Percentiles rank a stretch among this genome's conserved stretches.
phyloP scores from a whole-genome alignment of 352 stramenopile species.

The Pythium apleroticum region DNA sequence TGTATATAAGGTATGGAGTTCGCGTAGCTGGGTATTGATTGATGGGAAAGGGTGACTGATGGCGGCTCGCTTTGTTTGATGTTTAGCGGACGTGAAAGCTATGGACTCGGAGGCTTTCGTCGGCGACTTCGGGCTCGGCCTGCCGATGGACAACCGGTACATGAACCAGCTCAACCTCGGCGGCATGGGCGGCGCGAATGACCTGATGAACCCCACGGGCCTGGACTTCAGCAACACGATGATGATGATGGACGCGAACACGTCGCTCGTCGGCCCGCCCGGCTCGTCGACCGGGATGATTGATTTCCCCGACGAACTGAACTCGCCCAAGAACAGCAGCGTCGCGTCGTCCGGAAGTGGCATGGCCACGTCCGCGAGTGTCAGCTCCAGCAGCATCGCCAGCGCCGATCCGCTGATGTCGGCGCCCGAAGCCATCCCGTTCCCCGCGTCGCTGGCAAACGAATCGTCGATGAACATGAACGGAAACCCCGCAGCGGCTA shows the following conservation, averaged over 20 bases:
- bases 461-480: slow-evolving; percentile 44
- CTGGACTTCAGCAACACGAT: slow-evolving; percentile 71
- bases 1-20: slow-evolving; percentile 2
- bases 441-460: slow-evolving; percentile 67
- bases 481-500: background rate
- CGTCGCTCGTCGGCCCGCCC: slow-evolving; percentile 21
- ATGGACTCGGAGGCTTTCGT: slow-evolving; percentile 84
- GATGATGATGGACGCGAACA: slow-evolving; percentile 56
- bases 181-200: slow-evolving; percentile 29
- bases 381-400: slow-evolving; percentile 33
- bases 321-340: slow-evolving; percentile 51
- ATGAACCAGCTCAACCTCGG: slow-evolving; percentile 73
- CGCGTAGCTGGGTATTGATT: background rate
- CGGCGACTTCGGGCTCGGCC: slow-evolving; percentile 67
- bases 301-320: slow-evolving; percentile 86
- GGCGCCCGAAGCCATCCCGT: slow-evolving; percentile 64
- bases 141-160: slow-evolving; percentile 70
- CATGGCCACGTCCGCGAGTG: slow-evolving; percentile 15
- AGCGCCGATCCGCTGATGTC: slow-evolving; percentile 32
- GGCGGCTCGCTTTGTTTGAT: background rate
- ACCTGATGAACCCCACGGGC: slow-evolving; percentile 32
- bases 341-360: slow-evolving; percentile 2
- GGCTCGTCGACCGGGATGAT: slow-evolving; percentile 60
- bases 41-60: background rate
- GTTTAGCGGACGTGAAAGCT: background rate